Conservation (phyloP, 2,329 filamentous ascomycete species). For the Xylaria sp. region DNA sequence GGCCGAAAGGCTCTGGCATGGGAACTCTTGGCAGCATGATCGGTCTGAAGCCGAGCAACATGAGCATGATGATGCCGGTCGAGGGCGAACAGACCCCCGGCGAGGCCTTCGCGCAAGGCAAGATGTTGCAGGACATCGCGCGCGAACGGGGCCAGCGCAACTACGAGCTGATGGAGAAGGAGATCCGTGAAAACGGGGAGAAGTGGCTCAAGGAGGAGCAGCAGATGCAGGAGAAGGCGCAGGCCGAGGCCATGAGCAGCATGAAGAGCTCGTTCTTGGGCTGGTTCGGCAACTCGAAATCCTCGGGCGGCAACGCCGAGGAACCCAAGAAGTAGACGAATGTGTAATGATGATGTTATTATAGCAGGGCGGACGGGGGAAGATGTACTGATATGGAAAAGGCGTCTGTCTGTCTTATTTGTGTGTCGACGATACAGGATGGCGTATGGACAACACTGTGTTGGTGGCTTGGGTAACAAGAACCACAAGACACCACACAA, state of each 20-base stretch:
- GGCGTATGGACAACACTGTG: slow-evolving; percentile 6
- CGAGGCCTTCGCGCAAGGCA: slow-evolving; percentile 85
- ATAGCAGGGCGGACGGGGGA: not conserved
- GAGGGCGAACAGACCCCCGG: slow-evolving; percentile 71
- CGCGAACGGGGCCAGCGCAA: slow-evolving; percentile 88
- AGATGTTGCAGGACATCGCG: slow-evolving; percentile 95
- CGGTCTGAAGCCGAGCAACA: slow-evolving; percentile 73
- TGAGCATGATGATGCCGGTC: slow-evolving; percentile 60
- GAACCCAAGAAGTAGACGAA: slow-evolving; percentile 25
- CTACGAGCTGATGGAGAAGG: slow-evolving; percentile 85
- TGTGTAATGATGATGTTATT: not conserved
- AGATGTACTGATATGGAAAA: not conserved
- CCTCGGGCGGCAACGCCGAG: slow-evolving; percentile 12
- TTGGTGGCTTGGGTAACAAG: not conserved
- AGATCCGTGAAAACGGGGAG: slow-evolving; percentile 91
- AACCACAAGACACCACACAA: not conserved
- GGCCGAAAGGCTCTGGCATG: slow-evolving; percentile 61
- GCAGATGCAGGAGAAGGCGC: slow-evolving; percentile 81
- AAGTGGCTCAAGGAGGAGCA: slow-evolving; percentile 96
- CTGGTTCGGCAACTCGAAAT: slow-evolving; percentile 46
- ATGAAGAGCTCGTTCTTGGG: slow-evolving; percentile 81
- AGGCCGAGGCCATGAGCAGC: slow-evolving; percentile 87
- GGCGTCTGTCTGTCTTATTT: not conserved
- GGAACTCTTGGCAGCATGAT: slow-evolving; percentile 72
- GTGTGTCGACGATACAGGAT: not conserved